These are phyloP conservation scores for Collybia sordida DNA, from an alignment of 768 basidiomycete species.

Conservation along the genomic window DNA sequence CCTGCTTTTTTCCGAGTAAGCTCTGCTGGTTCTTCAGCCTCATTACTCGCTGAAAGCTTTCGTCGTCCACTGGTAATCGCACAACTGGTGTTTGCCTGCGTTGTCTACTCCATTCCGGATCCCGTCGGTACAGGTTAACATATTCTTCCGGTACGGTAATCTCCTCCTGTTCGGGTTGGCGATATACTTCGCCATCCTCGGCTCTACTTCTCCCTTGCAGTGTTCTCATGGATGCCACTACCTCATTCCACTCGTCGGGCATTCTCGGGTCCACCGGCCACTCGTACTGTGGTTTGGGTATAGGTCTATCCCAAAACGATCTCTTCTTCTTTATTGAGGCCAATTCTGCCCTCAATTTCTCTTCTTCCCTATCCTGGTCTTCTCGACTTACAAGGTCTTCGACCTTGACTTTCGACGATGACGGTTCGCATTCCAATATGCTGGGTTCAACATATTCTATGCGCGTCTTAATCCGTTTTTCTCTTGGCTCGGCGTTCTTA, in stretches of 20 bases:
- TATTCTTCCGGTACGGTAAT: background rate
- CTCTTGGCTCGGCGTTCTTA: background rate
- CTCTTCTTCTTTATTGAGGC: background rate
- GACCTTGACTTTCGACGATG: slow-evolving; percentile 12
- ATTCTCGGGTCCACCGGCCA: slow-evolving; percentile 15
- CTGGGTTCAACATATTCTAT: background rate
- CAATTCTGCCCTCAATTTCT: too few species aligned
- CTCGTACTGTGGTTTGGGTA: slow-evolving; percentile 5
- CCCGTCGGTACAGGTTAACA: background rate
- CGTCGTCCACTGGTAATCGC: background rate
- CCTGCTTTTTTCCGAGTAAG: background rate
- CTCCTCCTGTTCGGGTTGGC: background rate
- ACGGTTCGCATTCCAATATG: slow-evolving; percentile 10
- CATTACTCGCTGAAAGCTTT: background rate
- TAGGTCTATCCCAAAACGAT: slow-evolving; percentile 17
- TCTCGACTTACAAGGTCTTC: slow-evolving; percentile 1
- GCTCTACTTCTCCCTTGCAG: background rate
- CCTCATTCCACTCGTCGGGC: slow-evolving; percentile 20
- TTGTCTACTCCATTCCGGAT: background rate
- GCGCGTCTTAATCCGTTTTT: background rate
- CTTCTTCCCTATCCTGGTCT: background rate
- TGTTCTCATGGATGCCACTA: slow-evolving; percentile 6
- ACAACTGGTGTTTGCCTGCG: background rate
- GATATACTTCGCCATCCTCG: background rate
- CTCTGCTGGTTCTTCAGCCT: background rate